Evolutionary conservation across 2,329 filamentous ascomycete species (phyloP).

Genomic region (Beauveria medogensis): DNA sequence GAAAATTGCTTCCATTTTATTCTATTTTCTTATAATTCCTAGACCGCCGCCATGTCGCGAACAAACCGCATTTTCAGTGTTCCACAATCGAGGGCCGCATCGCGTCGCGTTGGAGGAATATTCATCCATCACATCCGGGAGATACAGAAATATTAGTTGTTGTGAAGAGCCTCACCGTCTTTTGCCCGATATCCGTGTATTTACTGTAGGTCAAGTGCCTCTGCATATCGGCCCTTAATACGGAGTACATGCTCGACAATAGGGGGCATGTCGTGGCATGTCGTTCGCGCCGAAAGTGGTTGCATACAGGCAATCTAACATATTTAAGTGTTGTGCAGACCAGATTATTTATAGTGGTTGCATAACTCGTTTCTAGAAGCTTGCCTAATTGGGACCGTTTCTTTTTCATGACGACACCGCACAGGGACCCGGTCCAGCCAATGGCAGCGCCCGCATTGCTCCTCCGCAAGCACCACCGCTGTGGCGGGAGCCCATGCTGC

Average conservation of each 20-base stretch:
- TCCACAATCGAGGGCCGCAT: background rate
- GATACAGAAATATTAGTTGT: background rate
- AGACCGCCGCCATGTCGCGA: background rate
- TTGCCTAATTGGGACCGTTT: background rate
- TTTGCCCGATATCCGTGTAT: background rate
- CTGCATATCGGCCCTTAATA: background rate
- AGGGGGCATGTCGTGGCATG: background rate
- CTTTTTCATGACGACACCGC: background rate
- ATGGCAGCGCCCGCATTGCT: background rate
- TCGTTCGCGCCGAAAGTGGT: background rate
- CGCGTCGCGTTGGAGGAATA: background rate
- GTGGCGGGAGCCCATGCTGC: background rate
- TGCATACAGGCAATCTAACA: background rate
- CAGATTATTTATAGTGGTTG: slow-evolving; percentile 7
- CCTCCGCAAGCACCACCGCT: slow-evolving; percentile 6
- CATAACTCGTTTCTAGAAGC: slow-evolving; percentile 10
- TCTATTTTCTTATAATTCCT: background rate
- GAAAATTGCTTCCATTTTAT: background rate
- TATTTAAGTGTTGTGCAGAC: background rate
- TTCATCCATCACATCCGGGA: background rate
- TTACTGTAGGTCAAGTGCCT: background rate
- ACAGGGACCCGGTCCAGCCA: background rate
- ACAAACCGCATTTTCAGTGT: background rate
- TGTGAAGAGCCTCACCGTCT: background rate
- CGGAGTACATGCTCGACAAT: background rate